These are phyloP conservation scores for slime mould (Dictyostelium discoideum) DNA, from an alignment of 78 protist genomes.

Conservation along the genomic window DNA sequence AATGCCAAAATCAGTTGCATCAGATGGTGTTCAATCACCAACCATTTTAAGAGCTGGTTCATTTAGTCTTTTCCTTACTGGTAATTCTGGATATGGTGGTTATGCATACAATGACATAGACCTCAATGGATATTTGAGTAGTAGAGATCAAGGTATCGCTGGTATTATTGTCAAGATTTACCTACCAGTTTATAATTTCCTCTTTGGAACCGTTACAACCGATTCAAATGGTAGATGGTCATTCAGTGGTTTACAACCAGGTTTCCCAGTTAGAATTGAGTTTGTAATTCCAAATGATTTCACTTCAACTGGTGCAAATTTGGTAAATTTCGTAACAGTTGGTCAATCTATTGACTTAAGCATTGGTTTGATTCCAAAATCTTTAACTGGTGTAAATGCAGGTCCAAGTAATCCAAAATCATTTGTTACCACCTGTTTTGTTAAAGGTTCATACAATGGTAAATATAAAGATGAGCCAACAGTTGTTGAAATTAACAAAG, in stretches of 20 bases:
- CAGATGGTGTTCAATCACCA: neutral
- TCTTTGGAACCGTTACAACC: neutral
- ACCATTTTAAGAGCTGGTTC: neutral
- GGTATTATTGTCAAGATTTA: neutral
- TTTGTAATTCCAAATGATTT: neutral
- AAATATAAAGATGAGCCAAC: conserved; percentile 1
- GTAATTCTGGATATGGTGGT: neutral
- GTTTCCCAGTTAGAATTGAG: neutral
- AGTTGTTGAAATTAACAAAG: neutral
- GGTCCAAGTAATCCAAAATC: conserved; percentile 26
- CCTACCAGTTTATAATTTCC: neutral
- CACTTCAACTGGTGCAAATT: conserved; percentile 21
- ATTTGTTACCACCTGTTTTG: conserved; percentile 37
- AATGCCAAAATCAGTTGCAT: neutral
- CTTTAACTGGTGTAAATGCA: neutral
- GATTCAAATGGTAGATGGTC: conserved; percentile 10
- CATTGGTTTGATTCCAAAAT: neutral
- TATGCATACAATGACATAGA: neutral
- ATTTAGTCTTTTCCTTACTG: neutral
- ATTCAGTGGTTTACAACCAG: neutral
- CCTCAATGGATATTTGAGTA: neutral
- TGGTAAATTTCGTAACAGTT: neutral
- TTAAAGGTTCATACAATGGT: conserved; percentile 42
- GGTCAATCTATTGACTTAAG: neutral
- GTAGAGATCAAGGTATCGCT: neutral